Percentiles rank a stretch among this genome's conserved stretches.
Evolutionary conservation across 225 moss, liverwort and hornwort genomes (phyloP).

Genomic region (Pseudoscleropodium purum): DNA sequence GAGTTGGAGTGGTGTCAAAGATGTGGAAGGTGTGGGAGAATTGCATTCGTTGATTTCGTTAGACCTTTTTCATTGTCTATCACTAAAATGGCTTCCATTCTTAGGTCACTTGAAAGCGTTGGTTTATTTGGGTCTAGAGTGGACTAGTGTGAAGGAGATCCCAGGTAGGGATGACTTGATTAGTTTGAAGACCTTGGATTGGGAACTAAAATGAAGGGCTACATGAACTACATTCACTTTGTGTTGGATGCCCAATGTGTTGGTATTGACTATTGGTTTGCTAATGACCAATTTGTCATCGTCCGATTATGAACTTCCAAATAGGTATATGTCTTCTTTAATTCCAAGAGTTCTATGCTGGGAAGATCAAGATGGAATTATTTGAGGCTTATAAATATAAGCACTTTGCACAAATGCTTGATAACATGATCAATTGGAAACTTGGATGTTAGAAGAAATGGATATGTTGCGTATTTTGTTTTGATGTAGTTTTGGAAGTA

Average conservation of each 20-base stretch:
- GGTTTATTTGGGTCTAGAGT: neutral
- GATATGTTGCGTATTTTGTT: neutral
- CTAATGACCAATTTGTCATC: neutral
- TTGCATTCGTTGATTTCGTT: neutral
- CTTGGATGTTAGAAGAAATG: accelerated
- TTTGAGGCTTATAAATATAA: too few relatives aligned
- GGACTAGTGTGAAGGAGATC: neutral
- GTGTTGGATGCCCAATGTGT: neutral
- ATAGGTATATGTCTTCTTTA: accelerated
- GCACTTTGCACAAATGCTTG: accelerated
- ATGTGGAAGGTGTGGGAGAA: neutral
- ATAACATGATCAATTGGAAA: neutral
- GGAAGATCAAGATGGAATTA: neutral
- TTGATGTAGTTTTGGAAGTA: neutral
- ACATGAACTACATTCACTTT: neutral
- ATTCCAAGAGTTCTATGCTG: accelerated
- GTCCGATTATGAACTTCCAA: too few relatives aligned
- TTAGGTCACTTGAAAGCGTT: neutral
- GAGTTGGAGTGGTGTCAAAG: accelerated
- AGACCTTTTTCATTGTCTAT: accelerated
- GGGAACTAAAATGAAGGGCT: accelerated
- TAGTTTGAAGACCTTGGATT: accelerated
- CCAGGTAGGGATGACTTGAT: accelerated
- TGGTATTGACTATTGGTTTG: neutral
- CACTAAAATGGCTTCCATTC: neutral